Evolutionary conservation across 2,329 filamentous ascomycete genomes (phyloP).

Genomic region (Diaporthe batatas): DNA sequence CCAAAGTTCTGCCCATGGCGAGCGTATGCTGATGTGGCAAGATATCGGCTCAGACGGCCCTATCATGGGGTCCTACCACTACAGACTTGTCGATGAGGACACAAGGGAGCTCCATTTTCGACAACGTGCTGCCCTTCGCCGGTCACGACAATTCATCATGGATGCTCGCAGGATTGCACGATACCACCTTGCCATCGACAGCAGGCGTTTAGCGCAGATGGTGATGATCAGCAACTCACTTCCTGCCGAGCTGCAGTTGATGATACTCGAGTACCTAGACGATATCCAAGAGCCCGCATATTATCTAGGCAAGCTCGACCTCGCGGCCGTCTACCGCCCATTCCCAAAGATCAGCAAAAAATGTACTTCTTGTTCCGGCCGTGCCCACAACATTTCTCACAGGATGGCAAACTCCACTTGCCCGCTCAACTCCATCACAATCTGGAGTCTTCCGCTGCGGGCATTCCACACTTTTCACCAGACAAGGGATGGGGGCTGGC

Average conservation of each 20-base stretch:
- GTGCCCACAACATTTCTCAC: background rate
- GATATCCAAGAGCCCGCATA: conserved; percentile 4
- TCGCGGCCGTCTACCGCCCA: conserved; percentile 26
- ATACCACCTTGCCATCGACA: background rate
- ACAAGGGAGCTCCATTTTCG: background rate
- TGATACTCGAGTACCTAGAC: conserved; percentile 22
- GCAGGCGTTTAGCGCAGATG: background rate
- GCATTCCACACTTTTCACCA: conserved; percentile 31
- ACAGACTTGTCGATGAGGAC: background rate
- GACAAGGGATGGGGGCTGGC: background rate
- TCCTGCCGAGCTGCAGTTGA: conserved; percentile 29
- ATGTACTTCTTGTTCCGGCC: background rate
- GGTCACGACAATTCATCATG: conserved; percentile 33
- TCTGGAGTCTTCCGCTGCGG: conserved; percentile 33
- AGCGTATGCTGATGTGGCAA: conserved; percentile 26
- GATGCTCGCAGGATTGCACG: conserved; percentile 22
- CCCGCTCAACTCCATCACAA: conserved; percentile 19
- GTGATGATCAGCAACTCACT: conserved; percentile 15
- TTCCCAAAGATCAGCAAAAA: conserved; percentile 22
- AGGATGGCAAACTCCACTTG: conserved; percentile 17
- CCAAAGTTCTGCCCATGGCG: background rate
- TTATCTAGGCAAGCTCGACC: conserved; percentile 32
- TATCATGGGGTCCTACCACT: conserved; percentile 4
- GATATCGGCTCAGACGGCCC: conserved; percentile 14
- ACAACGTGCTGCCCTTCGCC: conserved; percentile 9